Conservation (phyloP, 2,329 filamentous ascomycete species). For the Penicillium oxalicum region DNA sequence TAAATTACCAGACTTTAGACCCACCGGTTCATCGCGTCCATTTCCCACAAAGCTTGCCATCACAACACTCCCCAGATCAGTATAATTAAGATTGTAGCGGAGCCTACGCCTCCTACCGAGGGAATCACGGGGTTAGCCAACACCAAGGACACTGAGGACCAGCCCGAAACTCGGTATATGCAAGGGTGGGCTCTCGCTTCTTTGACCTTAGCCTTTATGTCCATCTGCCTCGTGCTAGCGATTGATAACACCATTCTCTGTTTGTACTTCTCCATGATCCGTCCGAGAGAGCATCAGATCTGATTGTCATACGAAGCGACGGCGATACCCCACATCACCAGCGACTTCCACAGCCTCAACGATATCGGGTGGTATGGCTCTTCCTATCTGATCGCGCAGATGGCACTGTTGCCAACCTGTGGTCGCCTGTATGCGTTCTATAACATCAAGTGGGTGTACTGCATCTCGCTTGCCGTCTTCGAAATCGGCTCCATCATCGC, state of each 20-base stretch:
- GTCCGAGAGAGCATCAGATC: not conserved
- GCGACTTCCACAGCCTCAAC: constrained; percentile 37
- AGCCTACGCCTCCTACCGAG: not conserved
- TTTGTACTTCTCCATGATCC: not conserved
- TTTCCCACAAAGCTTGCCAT: not conserved
- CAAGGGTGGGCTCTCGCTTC: constrained; percentile 4
- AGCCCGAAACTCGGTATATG: constrained; percentile 1
- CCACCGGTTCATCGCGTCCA: not conserved
- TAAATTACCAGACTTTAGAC: not conserved
- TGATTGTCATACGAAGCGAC: constrained; percentile 18
- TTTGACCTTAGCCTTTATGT: constrained; percentile 2
- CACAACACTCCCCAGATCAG: not conserved
- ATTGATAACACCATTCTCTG: constrained; percentile 3
- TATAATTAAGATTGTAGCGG: not conserved
- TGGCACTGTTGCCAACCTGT: constrained; percentile 32
- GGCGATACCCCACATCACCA: constrained; percentile 40
- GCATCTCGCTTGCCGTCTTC: constrained; percentile 30
- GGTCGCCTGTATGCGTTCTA: constrained; percentile 34
- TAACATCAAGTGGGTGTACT: constrained; percentile 30
- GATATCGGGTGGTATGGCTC: constrained; percentile 43
- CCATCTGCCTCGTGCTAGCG: constrained; percentile 2
- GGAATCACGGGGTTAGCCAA: not conserved
- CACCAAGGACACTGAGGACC: not conserved
- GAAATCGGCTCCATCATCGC: constrained; percentile 30
- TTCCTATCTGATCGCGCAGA: constrained; percentile 33